These are phyloP conservation scores for Nitzschia sp. DNA, from an alignment of 108 stramenopile genomes.

Conservation along the genomic window DNA sequence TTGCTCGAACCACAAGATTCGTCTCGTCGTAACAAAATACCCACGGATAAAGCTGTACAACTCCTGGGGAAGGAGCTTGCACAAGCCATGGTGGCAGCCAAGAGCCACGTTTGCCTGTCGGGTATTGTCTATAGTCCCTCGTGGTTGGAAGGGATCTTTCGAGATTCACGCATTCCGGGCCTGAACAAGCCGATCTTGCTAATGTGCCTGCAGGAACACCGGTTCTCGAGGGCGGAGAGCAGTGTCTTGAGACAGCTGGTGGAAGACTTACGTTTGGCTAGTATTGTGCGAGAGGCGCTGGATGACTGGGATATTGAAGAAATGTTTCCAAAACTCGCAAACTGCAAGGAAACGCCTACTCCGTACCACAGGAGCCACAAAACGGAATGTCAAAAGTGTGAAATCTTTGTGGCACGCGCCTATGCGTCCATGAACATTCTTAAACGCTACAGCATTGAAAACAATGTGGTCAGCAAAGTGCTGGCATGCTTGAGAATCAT, in stretches of 20 bases:
- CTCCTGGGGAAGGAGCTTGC: constrained; percentile 22
- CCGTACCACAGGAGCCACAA: not conserved
- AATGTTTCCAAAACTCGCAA: constrained; percentile 8
- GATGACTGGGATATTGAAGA: constrained; percentile 1
- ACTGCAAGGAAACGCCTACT: not conserved
- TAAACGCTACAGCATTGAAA: not conserved
- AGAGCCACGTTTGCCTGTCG: constrained; percentile 1
- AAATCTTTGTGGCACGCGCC: constrained; percentile 30
- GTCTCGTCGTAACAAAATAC: not conserved
- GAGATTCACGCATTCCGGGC: constrained; percentile 7
- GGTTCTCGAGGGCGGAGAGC: constrained; percentile 3
- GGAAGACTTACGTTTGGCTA: constrained; percentile 8
- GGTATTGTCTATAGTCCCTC: constrained; percentile 17
- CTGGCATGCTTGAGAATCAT: constrained; percentile 19
- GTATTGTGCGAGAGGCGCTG: constrained; percentile 12
- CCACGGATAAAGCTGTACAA: constrained; percentile 11
- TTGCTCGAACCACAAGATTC: constrained; percentile 8
- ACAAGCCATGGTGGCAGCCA: not conserved
- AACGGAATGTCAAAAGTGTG: constrained; percentile 8
- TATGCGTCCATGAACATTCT: constrained; percentile 9
- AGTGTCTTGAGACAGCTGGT: constrained; percentile 1
- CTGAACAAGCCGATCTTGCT: constrained; percentile 6
- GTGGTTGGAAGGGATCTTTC: constrained; percentile 25
- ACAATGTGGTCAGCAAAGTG: constrained; percentile 4
- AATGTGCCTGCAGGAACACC: constrained; percentile 26